phyloP scores from a whole-genome alignment of 257 asterid genomes.

The Fraxinus pennsylvanica region DNA sequence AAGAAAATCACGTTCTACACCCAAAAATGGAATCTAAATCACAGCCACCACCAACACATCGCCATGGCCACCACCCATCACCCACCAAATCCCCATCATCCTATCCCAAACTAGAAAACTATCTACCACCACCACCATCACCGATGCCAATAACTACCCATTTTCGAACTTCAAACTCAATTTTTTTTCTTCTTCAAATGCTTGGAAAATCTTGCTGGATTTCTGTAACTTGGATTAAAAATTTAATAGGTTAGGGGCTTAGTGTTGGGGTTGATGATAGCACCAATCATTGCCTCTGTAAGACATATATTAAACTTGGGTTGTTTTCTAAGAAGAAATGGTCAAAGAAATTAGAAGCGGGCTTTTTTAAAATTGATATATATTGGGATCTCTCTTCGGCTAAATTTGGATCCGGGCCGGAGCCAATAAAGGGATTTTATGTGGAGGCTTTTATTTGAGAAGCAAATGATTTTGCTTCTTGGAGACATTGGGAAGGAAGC shows the following conservation, averaged over 20 bases:
- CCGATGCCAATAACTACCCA: no score
- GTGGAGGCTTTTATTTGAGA: conserved; percentile 33
- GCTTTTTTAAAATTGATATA: conserved; percentile 31
- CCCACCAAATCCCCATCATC: no score
- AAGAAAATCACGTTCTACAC: no score
- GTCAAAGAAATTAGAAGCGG: conserved; percentile 37
- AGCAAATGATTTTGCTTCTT: conserved; percentile 38
- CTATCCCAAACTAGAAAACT: no score
- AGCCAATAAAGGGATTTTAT: conserved; percentile 46
- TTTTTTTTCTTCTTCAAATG: background rate
- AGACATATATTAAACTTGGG: conserved; percentile 41
- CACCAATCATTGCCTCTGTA: conserved; percentile 36
- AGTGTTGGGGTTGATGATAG: conserved; percentile 38
- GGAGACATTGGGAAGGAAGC: conserved; percentile 53
- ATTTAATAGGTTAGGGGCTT: conserved; percentile 47
- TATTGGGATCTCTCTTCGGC: conserved; percentile 51
- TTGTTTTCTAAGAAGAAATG: conserved; percentile 50
- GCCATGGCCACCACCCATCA: no score
- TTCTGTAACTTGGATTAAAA: conserved; percentile 41
- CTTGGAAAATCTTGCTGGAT: conserved; percentile 44
- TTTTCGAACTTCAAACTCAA: no score
- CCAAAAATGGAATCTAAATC: no score
- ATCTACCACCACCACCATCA: no score
- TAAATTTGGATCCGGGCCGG: conserved; percentile 50
- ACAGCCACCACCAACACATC: no score